Base-by-base conservation (phyloP, 768 basidiomycete species). In the button mushroom (Agaricus bisporus) region DNA sequence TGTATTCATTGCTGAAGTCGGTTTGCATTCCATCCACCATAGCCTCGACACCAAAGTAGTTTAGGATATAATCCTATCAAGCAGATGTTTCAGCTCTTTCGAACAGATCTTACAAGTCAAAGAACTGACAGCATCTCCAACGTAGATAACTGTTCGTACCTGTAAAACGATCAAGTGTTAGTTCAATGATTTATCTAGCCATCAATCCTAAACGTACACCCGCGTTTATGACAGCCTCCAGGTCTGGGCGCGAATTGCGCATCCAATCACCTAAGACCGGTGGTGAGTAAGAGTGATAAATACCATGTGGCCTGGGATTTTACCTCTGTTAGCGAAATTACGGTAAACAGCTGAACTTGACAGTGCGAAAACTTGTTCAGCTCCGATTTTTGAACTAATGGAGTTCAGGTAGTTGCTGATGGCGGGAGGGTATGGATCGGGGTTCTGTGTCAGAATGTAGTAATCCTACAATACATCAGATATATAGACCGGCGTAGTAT, bases 201-300 rank as follows among this genome's bases (percentile, higher is more conserved):
- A 35, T 32, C 44, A 42, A 32, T 8, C 11, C 32, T 20, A 29
- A 6, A 55, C 63, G 44, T 54, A 64, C 79, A 10, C 82, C 82
- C 47, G 80, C 72, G 55, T 82, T 73, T 59, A 85, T 81, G 12
- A 84, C 80, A 4, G 64, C 71, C 63, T 83, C 81, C 20, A 85
- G 66, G 54, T 76, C 56, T 0, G 76, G 78, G 14, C 73, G 63
- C 1, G 71, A 72, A 52, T 70, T 75, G 45, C 71, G 66, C 80
- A 83, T 83, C 81, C 80, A 83, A 59, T 85, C 83, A 18, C 74
- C 76, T 74, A 41, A 7, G 8, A 32, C 11, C 1, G n/a, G 14
- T 35, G n/a, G 26, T 14, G 32, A 53, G 26, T 25, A 11, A 18
- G n/a, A 17, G 5, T 20, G 7, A 6, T 12, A 25, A n/a, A 22